Evolutionary conservation across 345 rosid genomes (phyloP).

Genomic region (Ricinus communis): DNA sequence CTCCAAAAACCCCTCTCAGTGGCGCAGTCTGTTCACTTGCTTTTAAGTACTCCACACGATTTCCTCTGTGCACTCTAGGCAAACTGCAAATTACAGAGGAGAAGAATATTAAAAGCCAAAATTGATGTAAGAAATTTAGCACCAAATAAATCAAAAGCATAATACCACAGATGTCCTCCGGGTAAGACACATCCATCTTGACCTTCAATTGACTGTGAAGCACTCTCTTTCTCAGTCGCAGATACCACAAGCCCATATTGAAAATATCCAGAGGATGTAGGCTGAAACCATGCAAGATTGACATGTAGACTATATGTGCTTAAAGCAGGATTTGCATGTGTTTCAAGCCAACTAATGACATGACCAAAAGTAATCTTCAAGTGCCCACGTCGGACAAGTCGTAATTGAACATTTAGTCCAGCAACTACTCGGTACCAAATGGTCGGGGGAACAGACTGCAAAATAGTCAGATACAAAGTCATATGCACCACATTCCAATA

Average conservation of each 20-base stretch:
- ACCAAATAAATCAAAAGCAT: slow-evolving; percentile 8
- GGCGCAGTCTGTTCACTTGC: slow-evolving; percentile 34
- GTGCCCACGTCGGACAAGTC: slow-evolving; percentile 66
- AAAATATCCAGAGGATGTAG: slow-evolving; percentile 65
- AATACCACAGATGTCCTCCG: slow-evolving; percentile 50
- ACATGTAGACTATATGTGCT: slow-evolving; percentile 54
- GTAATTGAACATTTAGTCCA: slow-evolving; percentile 88
- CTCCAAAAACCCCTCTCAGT: slow-evolving; percentile 50
- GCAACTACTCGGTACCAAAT: slow-evolving; percentile 92
- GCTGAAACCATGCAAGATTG: slow-evolving; percentile 87
- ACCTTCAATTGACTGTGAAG: slow-evolving; percentile 23
- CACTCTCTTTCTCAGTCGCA: slow-evolving; percentile 39
- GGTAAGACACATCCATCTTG: slow-evolving; percentile 33
- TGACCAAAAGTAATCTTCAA: slow-evolving; percentile 63
- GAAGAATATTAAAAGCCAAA: slow-evolving; percentile 6
- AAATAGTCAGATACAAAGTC: slow-evolving; percentile 15
- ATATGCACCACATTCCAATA: slow-evolving; percentile 4
- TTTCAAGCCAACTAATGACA: slow-evolving; percentile 80
- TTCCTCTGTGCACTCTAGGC: slow-evolving; percentile 30
- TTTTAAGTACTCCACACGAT: slow-evolving; percentile 23
- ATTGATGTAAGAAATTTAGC: neutral
- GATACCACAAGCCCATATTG: slow-evolving; percentile 72
- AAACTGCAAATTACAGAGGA: slow-evolving; percentile 30
- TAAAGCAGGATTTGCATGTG: slow-evolving; percentile 89
- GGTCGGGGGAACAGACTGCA: slow-evolving; percentile 81